Conservation (phyloP, 768 basidiomycete species). For the Boletus rubescentipes region DNA sequence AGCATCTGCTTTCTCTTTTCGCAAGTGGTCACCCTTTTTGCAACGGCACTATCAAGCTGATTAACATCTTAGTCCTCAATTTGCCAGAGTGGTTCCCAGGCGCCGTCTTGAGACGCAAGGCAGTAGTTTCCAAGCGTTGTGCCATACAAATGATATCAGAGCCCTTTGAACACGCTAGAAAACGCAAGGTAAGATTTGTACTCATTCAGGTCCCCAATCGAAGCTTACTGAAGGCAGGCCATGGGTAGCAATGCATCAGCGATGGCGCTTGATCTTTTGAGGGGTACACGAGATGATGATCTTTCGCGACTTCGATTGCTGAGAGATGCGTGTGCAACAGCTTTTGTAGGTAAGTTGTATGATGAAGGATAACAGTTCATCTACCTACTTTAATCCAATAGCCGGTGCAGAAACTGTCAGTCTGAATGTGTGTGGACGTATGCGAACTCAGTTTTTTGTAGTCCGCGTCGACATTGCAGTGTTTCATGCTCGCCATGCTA, state of each 20-base stretch:
- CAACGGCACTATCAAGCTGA: not conserved
- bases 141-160: conserved; percentile 14
- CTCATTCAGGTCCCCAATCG: not conserved
- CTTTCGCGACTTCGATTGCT: conserved; percentile 8
- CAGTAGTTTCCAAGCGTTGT: conserved; percentile 3
- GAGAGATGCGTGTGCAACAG: conserved; percentile 12
- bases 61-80: conserved; percentile 14
- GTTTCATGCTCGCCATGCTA: conserved; percentile 35
- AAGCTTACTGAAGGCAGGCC: conserved; percentile 6
- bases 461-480: conserved; percentile 10
- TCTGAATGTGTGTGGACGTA: not conserved
- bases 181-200: conserved; percentile 8
- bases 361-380: not conserved
- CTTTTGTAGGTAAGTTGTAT: conserved; percentile 17
- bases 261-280: conserved; percentile 14
- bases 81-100: conserved; percentile 28
- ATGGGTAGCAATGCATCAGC: conserved; percentile 11
- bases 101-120: conserved; percentile 27
- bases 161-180: conserved; percentile 14
- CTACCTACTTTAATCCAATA: not conserved
- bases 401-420: conserved; percentile 23
- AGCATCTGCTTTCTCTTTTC: conserved; percentile 21
- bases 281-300: not conserved
- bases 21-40: conserved; percentile 1
- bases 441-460: conserved; percentile 1